Evolutionary conservation across 2,329 filamentous ascomycete genomes (phyloP).

Genomic region (Fonsecaea erecta): DNA sequence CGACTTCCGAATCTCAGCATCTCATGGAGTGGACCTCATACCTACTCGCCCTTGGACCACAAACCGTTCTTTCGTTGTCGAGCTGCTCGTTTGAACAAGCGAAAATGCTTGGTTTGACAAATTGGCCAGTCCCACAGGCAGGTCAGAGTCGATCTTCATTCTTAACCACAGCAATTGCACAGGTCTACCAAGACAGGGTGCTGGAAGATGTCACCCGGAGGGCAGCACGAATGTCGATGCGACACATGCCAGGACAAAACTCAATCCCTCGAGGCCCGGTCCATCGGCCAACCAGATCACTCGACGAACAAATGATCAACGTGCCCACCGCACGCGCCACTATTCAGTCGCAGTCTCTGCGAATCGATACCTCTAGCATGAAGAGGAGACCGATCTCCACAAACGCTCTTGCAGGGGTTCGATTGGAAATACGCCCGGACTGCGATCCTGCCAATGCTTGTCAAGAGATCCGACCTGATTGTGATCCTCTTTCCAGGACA

Average conservation of each 20-base stretch:
- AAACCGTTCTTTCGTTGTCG: constrained; percentile 59
- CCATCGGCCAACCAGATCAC: constrained; percentile 25
- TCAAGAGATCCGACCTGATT: constrained; percentile 24
- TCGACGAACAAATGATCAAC: constrained; percentile 21
- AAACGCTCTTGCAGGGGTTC: constrained; percentile 5
- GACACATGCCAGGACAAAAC: background rate
- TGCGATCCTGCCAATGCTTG: constrained; percentile 18
- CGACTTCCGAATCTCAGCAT: constrained; percentile 55
- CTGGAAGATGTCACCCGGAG: constrained; percentile 31
- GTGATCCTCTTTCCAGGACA: constrained; percentile 12
- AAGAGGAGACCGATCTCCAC: constrained; percentile 27
- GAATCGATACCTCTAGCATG: constrained; percentile 27
- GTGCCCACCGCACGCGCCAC: constrained; percentile 11
- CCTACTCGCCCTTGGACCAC: constrained; percentile 63
- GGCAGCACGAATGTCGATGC: constrained; percentile 30
- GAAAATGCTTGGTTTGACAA: constrained; percentile 57
- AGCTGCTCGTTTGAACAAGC: constrained; percentile 58
- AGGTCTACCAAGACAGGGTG: constrained; percentile 59
- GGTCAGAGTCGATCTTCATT: constrained; percentile 60
- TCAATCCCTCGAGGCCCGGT: constrained; percentile 19
- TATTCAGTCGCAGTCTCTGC: constrained; percentile 22
- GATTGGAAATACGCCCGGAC: constrained; percentile 25
- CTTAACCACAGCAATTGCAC: constrained; percentile 64
- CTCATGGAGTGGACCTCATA: constrained; percentile 67
- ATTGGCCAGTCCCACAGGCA: constrained; percentile 57